These are phyloP conservation scores for Aspergillus alliaceus DNA, from an alignment of 2,329 filamentous ascomycete genomes.

Conservation along the genomic window DNA sequence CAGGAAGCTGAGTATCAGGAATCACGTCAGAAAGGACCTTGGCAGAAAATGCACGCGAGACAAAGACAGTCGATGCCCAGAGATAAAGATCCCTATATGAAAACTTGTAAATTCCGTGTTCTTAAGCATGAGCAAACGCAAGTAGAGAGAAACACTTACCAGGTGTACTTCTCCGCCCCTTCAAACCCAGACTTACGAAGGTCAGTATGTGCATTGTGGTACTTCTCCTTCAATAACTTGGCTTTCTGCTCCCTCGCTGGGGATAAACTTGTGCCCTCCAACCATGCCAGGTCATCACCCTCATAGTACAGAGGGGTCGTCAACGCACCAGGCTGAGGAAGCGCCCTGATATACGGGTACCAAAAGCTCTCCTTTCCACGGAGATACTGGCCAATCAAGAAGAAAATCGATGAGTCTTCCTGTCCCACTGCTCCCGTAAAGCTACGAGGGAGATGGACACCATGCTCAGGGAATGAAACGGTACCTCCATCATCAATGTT, in stretches of 20 bases:
- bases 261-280: conserved; percentile 39
- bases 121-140: background rate
- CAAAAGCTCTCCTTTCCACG: conserved; percentile 61
- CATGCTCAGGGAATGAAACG: conserved; percentile 30
- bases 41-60: conserved; percentile 45
- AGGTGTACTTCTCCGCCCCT: conserved; percentile 36
- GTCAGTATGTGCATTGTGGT: conserved; percentile 30
- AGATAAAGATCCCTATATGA: conserved; percentile 43
- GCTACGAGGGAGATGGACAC: conserved; percentile 45
- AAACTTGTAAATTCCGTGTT: background rate
- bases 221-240: conserved; percentile 38
- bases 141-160: conserved; percentile 27
- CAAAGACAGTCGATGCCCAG: conserved; percentile 48
- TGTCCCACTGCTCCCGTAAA: conserved; percentile 56
- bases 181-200: conserved; percentile 34
- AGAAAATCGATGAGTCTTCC: conserved; percentile 66
- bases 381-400: conserved; percentile 68
- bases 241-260: conserved; percentile 34
- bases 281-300: conserved; percentile 57
- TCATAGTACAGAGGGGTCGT: conserved; percentile 65
- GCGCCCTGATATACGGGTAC: conserved; percentile 65
- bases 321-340: conserved; percentile 65
- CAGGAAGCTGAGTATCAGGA: conserved; percentile 38
- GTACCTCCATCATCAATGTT: background rate
- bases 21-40: conserved; percentile 42